phyloP scores from a whole-genome alignment of 805 yeast species.

The Starmera quercuum region DNA sequence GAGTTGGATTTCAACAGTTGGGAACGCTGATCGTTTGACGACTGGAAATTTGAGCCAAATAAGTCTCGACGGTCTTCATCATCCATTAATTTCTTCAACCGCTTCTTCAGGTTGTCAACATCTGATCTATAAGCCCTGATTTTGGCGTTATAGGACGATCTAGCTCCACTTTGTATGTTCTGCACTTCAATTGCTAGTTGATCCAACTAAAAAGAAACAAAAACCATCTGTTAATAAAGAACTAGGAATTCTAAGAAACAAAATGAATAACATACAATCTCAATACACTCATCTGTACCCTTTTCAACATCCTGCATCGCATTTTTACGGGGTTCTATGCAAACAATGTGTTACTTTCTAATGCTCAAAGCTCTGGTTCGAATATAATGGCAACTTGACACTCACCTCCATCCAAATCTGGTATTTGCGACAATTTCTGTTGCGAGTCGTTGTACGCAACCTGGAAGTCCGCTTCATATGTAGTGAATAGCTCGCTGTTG shows the following conservation, averaged over 20 bases:
- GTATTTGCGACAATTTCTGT: constrained; percentile 51
- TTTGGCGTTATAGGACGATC: constrained; percentile 68
- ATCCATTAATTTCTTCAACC: constrained; percentile 52
- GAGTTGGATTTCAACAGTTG: constrained; percentile 72
- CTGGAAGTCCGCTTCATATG: constrained; percentile 38
- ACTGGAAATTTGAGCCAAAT: constrained; percentile 44
- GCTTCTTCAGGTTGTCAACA: constrained; percentile 48
- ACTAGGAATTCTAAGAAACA: not conserved
- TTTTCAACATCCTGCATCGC: constrained; percentile 55
- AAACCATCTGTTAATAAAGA: too few species aligned
- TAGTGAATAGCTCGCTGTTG: constrained; percentile 18
- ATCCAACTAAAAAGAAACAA: constrained; percentile 38
- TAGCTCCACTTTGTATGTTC: constrained; percentile 63
- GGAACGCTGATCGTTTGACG: constrained; percentile 64
- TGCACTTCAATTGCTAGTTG: constrained; percentile 85
- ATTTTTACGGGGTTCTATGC: constrained; percentile 39
- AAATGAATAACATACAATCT: constrained; percentile 32
- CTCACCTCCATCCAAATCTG: constrained; percentile 38
- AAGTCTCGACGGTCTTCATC: constrained; percentile 65
- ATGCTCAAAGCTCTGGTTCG: not conserved
- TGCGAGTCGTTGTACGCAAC: constrained; percentile 64
- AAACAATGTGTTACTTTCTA: constrained; percentile 5
- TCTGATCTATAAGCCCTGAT: constrained; percentile 64
- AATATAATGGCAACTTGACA: constrained; percentile 3
- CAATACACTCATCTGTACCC: constrained; percentile 73